Base-by-base conservation (phyloP, 306 rosid species). In the Malus fusca region DNA sequence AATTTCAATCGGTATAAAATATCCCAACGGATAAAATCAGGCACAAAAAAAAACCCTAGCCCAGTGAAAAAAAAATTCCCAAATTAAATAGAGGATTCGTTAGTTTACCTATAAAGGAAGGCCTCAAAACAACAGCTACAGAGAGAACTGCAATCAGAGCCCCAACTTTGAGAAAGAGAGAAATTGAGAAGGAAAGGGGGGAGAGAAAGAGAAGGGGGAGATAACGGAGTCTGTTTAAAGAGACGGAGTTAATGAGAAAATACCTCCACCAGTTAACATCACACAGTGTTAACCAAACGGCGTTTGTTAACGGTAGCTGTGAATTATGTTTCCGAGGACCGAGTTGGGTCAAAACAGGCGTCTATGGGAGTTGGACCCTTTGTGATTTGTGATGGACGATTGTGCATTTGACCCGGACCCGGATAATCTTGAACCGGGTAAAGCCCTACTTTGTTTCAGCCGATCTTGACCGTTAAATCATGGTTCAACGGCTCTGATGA, bases 211-310 rank as follows among this genome's bases (percentile, higher is more conserved):
- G 9, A n/a, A 10, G 17, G 40, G 44, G 66, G 11, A 10, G 63
- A 30, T 68, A 25, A 80, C 79, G 79, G 75, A 46, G 78, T 30
- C 75, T 25, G 83, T 80, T 59, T 80, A 68, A 74, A 68, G 77
- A 71, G 82, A 78, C 82, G 82, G 73, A 19, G 66, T 65, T 19
- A 37, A 18, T 25, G 67, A 26, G 77, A 53, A 21, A 17, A 31
- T 33, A 80, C 79, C 74, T 60, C 40, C 69, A 66, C 73, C 74
- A 2, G 70, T 44, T 73, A 23, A 26, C 59, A 19, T 51, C 56
- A 19, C 55, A 19, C 21, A 13, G 69, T 44, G 2, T 3, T 7
- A 53, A 28, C 19, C 26, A 18, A 19, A 64, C 73, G 62, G 0
- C 73, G 82, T 72, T 65, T 46, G 10, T 12, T 78, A 72, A 52